A percentile compares a stretch with the other conserved stretches of the same genome.
phyloP scores from a whole-genome alignment of 306 rosid species.

The Betula pendula region DNA sequence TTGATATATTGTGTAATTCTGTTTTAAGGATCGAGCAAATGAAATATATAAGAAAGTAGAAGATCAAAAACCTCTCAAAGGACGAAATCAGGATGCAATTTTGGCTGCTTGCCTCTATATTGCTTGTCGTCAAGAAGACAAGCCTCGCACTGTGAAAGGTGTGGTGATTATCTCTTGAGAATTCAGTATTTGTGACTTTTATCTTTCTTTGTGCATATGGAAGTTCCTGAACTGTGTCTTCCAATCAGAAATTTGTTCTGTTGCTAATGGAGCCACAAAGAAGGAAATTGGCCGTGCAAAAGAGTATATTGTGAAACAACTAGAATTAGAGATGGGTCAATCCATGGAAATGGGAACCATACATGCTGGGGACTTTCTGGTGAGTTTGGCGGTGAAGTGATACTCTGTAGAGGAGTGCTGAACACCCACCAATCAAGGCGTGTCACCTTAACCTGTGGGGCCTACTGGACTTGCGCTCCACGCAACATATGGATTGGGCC shows the following conservation, averaged over 20 bases:
- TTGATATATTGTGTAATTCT: neutral
- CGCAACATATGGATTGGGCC: neutral
- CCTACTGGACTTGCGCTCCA: neutral
- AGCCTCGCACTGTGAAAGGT: conserved; percentile 98
- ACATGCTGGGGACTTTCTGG: conserved; percentile 98
- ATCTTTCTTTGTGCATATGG: conserved; percentile 46
- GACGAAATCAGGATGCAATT: conserved; percentile 95
- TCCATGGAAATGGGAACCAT: conserved; percentile 98
- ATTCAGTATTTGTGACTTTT: neutral
- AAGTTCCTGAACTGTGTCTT: conserved; percentile 60
- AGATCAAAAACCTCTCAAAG: conserved; percentile 93
- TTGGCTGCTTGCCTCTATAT: conserved; percentile 99
- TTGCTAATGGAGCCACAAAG: conserved; percentile 97
- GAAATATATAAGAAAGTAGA: conserved; percentile 95
- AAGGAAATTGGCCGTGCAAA: conserved; percentile 99
- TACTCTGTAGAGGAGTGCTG: neutral
- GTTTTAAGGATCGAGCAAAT: conserved; percentile 85
- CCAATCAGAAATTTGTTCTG: conserved; percentile 88
- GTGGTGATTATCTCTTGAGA: conserved; percentile 7
- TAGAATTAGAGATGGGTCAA: conserved; percentile 88
- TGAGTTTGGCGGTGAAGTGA: conserved; percentile 34
- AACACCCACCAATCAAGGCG: neutral
- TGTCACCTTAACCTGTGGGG: neutral
- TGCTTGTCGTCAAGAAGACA: conserved; percentile 98
- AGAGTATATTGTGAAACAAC: conserved; percentile 94